Conservation (phyloP, 768 basidiomycete species). For the Imleria badia region DNA sequence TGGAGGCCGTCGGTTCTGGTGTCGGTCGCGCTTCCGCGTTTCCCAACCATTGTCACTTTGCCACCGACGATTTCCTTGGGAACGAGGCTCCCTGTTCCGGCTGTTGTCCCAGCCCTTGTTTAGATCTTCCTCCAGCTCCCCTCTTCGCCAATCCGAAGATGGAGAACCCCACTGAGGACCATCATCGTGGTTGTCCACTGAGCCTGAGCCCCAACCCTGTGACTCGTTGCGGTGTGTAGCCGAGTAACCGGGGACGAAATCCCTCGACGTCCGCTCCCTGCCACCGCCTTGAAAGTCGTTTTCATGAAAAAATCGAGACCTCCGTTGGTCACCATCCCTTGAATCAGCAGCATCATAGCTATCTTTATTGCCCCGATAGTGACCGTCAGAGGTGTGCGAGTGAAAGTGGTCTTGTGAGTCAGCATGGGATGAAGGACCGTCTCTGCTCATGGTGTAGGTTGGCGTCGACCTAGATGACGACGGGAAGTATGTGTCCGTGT, state of each 20-base stretch:
- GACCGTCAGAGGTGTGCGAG: slow-evolving; percentile 45
- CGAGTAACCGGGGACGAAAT: slow-evolving; percentile 45
- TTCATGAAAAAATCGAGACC: slow-evolving; percentile 39
- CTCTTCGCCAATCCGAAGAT: slow-evolving; percentile 42
- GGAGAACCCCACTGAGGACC: slow-evolving; percentile 44
- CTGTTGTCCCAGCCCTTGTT: slow-evolving; percentile 35
- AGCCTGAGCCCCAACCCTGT: slow-evolving; percentile 41
- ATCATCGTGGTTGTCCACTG: slow-evolving; percentile 42
- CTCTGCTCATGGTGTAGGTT: slow-evolving; percentile 49
- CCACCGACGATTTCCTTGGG: slow-evolving; percentile 32
- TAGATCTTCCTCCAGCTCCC: slow-evolving; percentile 40
- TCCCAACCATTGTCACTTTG: slow-evolving; percentile 52
- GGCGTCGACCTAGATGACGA: slow-evolving; percentile 44
- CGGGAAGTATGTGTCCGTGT: slow-evolving; percentile 46
- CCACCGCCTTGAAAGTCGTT: slow-evolving; percentile 41
- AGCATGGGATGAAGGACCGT: slow-evolving; percentile 49
- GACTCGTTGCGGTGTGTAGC: slow-evolving; percentile 48
- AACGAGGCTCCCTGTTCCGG: slow-evolving; percentile 37
- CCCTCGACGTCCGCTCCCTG: slow-evolving; percentile 47
- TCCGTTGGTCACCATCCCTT: slow-evolving; percentile 48
- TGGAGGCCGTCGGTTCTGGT: slow-evolving; percentile 37
- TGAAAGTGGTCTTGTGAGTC: slow-evolving; percentile 45
- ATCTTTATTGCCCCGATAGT: slow-evolving; percentile 51
- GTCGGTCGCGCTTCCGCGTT: slow-evolving; percentile 45
- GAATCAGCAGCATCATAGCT: slow-evolving; percentile 45